Evolutionary conservation across 2,329 filamentous ascomycete species (phyloP).

Genomic region (Elsinoe fawcettii): DNA sequence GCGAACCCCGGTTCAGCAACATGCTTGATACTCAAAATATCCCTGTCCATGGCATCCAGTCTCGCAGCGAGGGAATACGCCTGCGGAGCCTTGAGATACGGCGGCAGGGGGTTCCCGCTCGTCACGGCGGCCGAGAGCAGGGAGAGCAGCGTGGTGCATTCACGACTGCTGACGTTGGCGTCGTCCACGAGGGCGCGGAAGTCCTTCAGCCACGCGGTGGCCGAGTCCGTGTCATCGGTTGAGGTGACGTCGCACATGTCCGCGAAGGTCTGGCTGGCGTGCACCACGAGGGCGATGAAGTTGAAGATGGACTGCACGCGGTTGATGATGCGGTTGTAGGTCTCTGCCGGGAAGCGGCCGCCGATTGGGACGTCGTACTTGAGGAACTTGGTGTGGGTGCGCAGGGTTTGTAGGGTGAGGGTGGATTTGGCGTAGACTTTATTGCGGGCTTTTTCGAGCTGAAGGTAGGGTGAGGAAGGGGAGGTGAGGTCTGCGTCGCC

Average conservation of each 20-base stretch:
- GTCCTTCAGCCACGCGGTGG: slow-evolving; percentile 50
- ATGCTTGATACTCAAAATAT: slow-evolving; percentile 56
- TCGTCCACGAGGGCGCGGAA: slow-evolving; percentile 52
- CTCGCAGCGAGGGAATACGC: slow-evolving; percentile 53
- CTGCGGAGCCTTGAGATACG: slow-evolving; percentile 58
- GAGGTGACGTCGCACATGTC: slow-evolving; percentile 37
- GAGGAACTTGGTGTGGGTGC: slow-evolving; percentile 56
- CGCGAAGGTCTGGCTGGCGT: slow-evolving; percentile 51
- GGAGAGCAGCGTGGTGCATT: slow-evolving; percentile 60
- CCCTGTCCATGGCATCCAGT: slow-evolving; percentile 52
- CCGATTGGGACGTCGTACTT: slow-evolving; percentile 65
- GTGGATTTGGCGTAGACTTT: slow-evolving; percentile 62
- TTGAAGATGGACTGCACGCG: slow-evolving; percentile 55
- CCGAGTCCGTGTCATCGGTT: slow-evolving; percentile 38
- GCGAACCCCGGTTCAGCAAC: slow-evolving; percentile 65
- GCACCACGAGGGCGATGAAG: slow-evolving; percentile 60
- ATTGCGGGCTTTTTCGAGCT: slow-evolving; percentile 50
- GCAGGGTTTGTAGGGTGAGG: slow-evolving; percentile 55
- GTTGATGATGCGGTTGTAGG: slow-evolving; percentile 57
- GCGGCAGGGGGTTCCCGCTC: slow-evolving; percentile 60
- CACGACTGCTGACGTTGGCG: slow-evolving; percentile 56
- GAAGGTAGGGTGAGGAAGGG: slow-evolving; percentile 47
- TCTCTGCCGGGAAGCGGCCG: slow-evolving; percentile 58
- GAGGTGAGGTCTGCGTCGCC: slow-evolving; percentile 46
- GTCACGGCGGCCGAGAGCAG: slow-evolving; percentile 61